A percentile compares a stretch with the other conserved stretches of the same genome.
phyloP scores from a whole-genome alignment of 2,329 filamentous ascomycete genomes.

The Trichoderma brevicompactum region DNA sequence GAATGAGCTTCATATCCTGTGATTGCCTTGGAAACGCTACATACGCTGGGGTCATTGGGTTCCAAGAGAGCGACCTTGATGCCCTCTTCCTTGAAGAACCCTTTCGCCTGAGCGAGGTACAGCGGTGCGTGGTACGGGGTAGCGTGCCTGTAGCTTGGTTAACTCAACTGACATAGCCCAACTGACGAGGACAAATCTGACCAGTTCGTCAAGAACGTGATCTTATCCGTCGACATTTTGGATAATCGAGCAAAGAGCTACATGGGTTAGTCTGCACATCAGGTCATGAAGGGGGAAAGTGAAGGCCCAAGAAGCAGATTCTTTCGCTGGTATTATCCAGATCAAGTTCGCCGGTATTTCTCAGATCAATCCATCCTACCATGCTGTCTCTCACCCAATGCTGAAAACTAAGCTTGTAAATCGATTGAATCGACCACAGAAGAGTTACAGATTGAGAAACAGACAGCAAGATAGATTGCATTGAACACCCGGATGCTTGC shows the following conservation, averaged over 20 bases:
- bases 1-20: constrained; percentile 32
- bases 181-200: constrained; percentile 48
- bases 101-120: constrained; percentile 76
- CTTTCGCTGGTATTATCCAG: constrained; percentile 88
- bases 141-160: constrained; percentile 64
- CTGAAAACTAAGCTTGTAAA: not conserved
- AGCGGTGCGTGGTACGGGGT: constrained; percentile 80
- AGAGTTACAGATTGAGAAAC: not conserved
- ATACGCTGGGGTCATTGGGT: constrained; percentile 75
- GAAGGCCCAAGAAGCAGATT: constrained; percentile 72
- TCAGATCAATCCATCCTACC: constrained; percentile 57
- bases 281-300: constrained; percentile 34
- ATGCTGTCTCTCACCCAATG: constrained; percentile 27
- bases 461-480: constrained; percentile 31
- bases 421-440: not conserved
- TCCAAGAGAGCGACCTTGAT: constrained; percentile 78
- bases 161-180: not conserved
- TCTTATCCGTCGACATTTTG: constrained; percentile 81
- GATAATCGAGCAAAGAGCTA: constrained; percentile 50
- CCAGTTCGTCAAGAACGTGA: constrained; percentile 85
- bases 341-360: constrained; percentile 86
- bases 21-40: not conserved
- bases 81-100: constrained; percentile 74
- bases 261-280: constrained; percentile 52
- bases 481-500: constrained; percentile 54